These are phyloP conservation scores for Desmodesmus armatus DNA, from an alignment of 139 green algal species.

Conservation along the genomic window DNA sequence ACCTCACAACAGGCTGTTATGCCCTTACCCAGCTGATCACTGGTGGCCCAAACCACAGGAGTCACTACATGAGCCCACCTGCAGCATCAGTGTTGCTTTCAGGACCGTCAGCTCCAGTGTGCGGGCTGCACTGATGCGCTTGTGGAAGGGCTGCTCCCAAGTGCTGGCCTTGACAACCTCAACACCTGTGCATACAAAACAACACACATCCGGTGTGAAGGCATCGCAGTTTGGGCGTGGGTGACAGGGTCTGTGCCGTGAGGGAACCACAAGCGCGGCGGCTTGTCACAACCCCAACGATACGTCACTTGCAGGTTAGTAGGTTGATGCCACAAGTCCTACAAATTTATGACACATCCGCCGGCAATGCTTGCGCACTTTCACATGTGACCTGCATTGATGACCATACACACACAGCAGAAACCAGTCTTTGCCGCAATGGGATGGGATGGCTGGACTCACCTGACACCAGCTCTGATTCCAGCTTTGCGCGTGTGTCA, in stretches of 20 bases:
- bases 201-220: background rate
- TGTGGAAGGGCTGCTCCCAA: conserved; percentile 28
- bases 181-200: conserved; percentile 61
- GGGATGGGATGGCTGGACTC: background rate
- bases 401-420: background rate
- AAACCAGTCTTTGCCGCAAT: no score
- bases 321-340: no score
- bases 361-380: no score
- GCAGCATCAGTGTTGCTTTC: conserved; percentile 20
- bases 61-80: conserved; percentile 36
- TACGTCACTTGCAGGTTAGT: no score
- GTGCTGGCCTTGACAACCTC: conserved; percentile 78
- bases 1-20: background rate
- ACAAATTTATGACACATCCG: background rate
- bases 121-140: conserved; percentile 39
- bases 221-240: no score
- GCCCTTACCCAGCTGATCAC: no score
- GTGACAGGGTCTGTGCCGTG: no score
- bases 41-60: no score
- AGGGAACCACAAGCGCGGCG: no score
- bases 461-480: conserved; percentile 72
- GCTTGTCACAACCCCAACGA: no score
- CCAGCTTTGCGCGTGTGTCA: conserved; percentile 78
- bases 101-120: conserved; percentile 42
- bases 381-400: background rate